These are phyloP conservation scores for Lactuca sativa DNA, from an alignment of 129 eudicot genomes.

Conservation along the genomic window DNA sequence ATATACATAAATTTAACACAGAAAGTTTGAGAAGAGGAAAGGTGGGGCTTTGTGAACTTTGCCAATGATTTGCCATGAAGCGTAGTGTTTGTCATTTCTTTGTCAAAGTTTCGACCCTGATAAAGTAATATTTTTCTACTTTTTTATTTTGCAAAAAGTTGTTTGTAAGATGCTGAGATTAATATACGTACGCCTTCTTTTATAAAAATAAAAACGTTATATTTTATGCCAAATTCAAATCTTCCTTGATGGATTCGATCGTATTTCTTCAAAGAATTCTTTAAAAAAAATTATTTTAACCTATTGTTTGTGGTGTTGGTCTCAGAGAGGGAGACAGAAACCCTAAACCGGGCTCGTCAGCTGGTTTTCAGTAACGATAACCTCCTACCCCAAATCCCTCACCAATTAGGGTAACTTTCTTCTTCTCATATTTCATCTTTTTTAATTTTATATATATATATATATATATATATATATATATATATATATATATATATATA, in stretches of 20 bases:
- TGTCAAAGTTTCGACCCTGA: conserved; percentile 24
- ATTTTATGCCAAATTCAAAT: neutral
- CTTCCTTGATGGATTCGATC: neutral
- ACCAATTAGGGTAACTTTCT: conserved; percentile 54
- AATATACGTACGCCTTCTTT: too few species aligned
- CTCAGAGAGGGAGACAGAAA: conserved; percentile 97
- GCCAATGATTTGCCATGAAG: conserved; percentile 33
- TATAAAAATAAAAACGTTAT: too few species aligned
- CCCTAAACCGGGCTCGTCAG: conserved; percentile 93
- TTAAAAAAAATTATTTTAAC: neutral
- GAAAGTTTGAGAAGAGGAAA: neutral
- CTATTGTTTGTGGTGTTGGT: conserved; percentile 23
- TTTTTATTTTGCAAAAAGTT: neutral
- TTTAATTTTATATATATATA: neutral
- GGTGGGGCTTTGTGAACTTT: conserved; percentile 10
- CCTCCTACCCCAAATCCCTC: conserved; percentile 42
- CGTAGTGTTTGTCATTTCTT: conserved; percentile 41
- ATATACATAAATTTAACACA: neutral
- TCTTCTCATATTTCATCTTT: neutral
- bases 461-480: neutral
- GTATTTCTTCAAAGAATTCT: neutral
- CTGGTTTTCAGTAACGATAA: conserved; percentile 75
- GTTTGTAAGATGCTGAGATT: too few species aligned
- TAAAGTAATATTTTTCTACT: neutral
- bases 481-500: too few species aligned